These are phyloP conservation scores for Pyrus betulifolia DNA, from an alignment of 306 rosid species.

Conservation along the genomic window DNA sequence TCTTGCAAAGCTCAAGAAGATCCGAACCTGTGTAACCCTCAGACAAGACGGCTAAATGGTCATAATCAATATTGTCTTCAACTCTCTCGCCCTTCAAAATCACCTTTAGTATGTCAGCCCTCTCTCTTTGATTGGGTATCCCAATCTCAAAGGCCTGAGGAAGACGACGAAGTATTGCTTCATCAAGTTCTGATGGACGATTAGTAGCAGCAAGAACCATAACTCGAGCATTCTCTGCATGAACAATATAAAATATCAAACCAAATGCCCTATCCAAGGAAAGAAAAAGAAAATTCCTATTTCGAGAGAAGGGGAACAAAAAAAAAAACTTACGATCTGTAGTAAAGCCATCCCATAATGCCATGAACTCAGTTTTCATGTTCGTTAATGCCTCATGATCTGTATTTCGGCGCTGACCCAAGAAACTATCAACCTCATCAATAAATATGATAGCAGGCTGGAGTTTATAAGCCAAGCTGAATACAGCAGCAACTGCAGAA, in stretches of 20 bases:
- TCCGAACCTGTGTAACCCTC: slow-evolving; percentile 94
- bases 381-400: slow-evolving; percentile 95
- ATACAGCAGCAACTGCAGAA: slow-evolving; percentile 85
- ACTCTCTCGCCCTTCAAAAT: slow-evolving; percentile 67
- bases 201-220: slow-evolving; percentile 98
- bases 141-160: slow-evolving; percentile 98
- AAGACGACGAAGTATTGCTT: slow-evolving; percentile 97
- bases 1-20: slow-evolving; percentile 92
- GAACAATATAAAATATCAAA: not conserved
- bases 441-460: slow-evolving; percentile 98
- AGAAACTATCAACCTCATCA: slow-evolving; percentile 96
- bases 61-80: slow-evolving; percentile 52
- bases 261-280: slow-evolving; percentile 2
- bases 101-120: slow-evolving; percentile 81
- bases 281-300: not conserved
- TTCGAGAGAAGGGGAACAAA: not conserved
- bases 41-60: slow-evolving; percentile 49
- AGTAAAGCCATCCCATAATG: slow-evolving; percentile 97
- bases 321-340: slow-evolving; percentile 70
- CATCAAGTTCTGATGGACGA: slow-evolving; percentile 98
- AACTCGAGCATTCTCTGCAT: slow-evolving; percentile 76
- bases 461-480: slow-evolving; percentile 94
- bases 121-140: slow-evolving; percentile 62
- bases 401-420: slow-evolving; percentile 89
- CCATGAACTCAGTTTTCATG: slow-evolving; percentile 99